Base-by-base conservation (phyloP, 306 rosid genomes). In the Rosa chinensis region DNA sequence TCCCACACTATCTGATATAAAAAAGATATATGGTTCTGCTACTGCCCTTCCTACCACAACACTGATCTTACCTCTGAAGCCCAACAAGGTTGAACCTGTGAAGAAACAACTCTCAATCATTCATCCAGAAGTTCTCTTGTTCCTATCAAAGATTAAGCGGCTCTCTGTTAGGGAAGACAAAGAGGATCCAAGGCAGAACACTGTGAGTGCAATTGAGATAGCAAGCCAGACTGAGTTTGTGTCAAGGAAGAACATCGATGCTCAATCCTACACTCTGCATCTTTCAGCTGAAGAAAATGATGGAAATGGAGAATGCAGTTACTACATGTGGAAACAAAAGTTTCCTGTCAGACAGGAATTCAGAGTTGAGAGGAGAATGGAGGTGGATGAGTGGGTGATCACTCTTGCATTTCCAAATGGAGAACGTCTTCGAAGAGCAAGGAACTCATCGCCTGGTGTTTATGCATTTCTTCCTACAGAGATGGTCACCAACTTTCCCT, bases 381-480 rank as follows among this genome's bases (percentile, higher is more conserved):
- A 86, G 62, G 89, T 87, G 3, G 91, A 87, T 49, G 91, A 90
- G 77, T 87, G 81, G 88, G 76, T 81, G 63, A 73, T 92, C 81
- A 90, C 92, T 4, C 84, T 92, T 64, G 93, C 92, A 52, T 92
- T 92, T 78, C 94, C 97, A 32, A 32, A 56, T 55, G 89, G 86
- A 17, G 86, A 88, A 77, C 88, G 89, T 62, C 90, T 88, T 70
- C 25, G 56, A 5, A 74, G 85, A 61, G 92, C 89, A 47, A 66
- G 2, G 32, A 83, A 43, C 75, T 89, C 84, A 18, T 89, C 84
- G 7, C 87, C 91, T 11, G 96, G 97, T 52, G 72, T 93, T 39
- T 93, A 88, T 48, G 90, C 91, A 2, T 93, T 89, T 80, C 94
- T 93, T 71, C 97, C 97, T 5, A 90, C 97, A 8, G 90, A 88